Conservation (phyloP, 768 basidiomycete genomes). For the Tylopilus subfusipes region DNA sequence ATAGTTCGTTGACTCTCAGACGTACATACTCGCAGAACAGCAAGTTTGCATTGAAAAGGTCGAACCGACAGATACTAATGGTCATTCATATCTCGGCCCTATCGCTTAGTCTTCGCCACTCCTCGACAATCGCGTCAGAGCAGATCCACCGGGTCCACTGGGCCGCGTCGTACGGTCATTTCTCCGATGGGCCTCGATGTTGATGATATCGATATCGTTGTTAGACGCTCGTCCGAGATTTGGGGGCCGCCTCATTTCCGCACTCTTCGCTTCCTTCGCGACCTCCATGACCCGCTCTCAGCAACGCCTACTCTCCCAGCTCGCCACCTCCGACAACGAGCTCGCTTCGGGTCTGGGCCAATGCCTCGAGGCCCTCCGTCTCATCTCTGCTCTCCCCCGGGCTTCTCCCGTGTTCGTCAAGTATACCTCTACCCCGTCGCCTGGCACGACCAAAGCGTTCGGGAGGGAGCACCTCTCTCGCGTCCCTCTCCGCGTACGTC, state of each 20-base stretch:
- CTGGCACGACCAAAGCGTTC: constrained; percentile 26
- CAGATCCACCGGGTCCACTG: no score
- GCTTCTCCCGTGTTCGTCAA: constrained; percentile 27
- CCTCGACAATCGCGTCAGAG: no score
- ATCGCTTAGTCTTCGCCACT: no score
- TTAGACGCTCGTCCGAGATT: constrained; percentile 5
- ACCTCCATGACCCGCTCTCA: constrained; percentile 24
- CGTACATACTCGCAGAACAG: no score
- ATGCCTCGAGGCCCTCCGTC: constrained; percentile 33
- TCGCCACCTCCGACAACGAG: constrained; percentile 32
- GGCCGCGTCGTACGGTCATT: background rate
- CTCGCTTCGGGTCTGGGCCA: constrained; percentile 32
- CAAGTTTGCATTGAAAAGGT: no score
- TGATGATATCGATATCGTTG: background rate
- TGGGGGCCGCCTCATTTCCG: background rate
- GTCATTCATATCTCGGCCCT: no score
- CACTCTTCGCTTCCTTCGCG: background rate
- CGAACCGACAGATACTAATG: no score
- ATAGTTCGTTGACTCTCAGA: no score
- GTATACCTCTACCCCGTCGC: constrained; percentile 16
- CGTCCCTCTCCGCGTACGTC: constrained; percentile 31
- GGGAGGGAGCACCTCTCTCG: constrained; percentile 32
- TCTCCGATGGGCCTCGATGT: background rate
- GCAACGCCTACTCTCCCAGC: constrained; percentile 29
- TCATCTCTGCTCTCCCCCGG: constrained; percentile 29